These are phyloP conservation scores for Pythium plurisporium DNA, from an alignment of 352 stramenopile species.

Conservation along the genomic window DNA sequence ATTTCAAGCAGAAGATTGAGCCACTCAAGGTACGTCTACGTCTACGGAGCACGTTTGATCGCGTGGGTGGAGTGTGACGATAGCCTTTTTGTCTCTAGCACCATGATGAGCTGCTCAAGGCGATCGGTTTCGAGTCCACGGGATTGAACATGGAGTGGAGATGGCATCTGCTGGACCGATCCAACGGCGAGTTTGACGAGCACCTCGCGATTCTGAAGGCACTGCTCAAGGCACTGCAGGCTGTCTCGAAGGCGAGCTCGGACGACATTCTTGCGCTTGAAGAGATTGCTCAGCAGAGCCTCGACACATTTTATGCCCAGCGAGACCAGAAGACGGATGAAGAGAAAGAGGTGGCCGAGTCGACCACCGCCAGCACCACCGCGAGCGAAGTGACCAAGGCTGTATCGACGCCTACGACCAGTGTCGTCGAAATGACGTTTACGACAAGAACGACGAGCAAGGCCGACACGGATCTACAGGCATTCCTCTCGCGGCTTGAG, in stretches of 20 bases:
- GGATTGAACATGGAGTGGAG: slow-evolving; percentile 83
- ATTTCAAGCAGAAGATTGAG: slow-evolving; percentile 86
- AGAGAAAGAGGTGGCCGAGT: neutral
- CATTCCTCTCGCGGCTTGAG: slow-evolving; percentile 18
- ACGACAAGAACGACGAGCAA: slow-evolving; percentile 9
- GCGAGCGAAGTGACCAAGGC: neutral
- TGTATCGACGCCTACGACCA: neutral
- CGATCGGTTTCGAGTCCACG: slow-evolving; percentile 70
- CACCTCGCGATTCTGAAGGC: slow-evolving; percentile 62
- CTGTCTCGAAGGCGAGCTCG: slow-evolving; percentile 29
- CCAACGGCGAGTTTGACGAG: slow-evolving; percentile 58
- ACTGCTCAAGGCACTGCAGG: slow-evolving; percentile 56
- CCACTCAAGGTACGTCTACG: slow-evolving; percentile 68
- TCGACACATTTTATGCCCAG: slow-evolving; percentile 15
- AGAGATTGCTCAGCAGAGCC: slow-evolving; percentile 18
- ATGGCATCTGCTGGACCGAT: slow-evolving; percentile 61
- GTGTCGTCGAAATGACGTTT: slow-evolving; percentile 7
- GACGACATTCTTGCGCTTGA: slow-evolving; percentile 15
- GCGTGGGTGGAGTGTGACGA: neutral
- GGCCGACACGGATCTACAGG: slow-evolving; percentile 18
- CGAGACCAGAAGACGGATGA: slow-evolving; percentile 2
- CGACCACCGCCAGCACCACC: neutral
- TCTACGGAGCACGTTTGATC: too few species aligned
- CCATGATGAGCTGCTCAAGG: slow-evolving; percentile 68
- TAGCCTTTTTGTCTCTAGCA: slow-evolving; percentile 32